Evolutionary conservation across 345 rosid species (phyloP).

Genomic region (Pseudoturritis turrita): DNA sequence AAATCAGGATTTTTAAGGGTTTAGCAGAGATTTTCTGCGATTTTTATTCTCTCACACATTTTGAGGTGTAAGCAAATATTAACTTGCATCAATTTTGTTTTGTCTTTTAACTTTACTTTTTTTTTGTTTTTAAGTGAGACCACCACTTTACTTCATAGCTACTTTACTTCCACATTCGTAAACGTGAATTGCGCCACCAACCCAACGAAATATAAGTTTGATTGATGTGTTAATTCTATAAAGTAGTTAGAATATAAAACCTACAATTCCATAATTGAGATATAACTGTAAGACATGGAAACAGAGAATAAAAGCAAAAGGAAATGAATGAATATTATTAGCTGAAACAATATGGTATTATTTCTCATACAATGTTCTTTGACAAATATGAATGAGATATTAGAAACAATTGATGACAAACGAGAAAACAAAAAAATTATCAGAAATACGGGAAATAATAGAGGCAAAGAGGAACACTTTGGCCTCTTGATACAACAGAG

Average conservation of each 20-base stretch:
- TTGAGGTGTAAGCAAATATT: constrained; percentile 14
- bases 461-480: constrained; percentile 18
- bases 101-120: background rate
- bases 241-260: background rate
- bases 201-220: background rate
- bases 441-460: constrained; percentile 8
- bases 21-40: constrained; percentile 2
- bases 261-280: too few species aligned
- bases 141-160: background rate
- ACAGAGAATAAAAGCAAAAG: background rate
- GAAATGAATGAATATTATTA: background rate
- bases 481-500: constrained; percentile 24
- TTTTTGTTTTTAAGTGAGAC: background rate
- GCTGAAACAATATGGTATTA: constrained; percentile 22
- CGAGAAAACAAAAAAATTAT: constrained; percentile 10
- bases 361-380: constrained; percentile 24
- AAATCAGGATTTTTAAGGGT: background rate
- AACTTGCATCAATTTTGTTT: constrained; percentile 25
- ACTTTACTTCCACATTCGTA: background rate
- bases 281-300: background rate
- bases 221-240: background rate
- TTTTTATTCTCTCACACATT: background rate
- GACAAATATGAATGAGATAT: constrained; percentile 23
- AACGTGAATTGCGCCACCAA: background rate
- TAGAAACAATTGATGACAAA: constrained; percentile 28